Percentiles rank a stretch among this genome's conserved stretches.
Conservation (phyloP, 78 protist genomes). For the Cavenderia fasciculata region DNA sequence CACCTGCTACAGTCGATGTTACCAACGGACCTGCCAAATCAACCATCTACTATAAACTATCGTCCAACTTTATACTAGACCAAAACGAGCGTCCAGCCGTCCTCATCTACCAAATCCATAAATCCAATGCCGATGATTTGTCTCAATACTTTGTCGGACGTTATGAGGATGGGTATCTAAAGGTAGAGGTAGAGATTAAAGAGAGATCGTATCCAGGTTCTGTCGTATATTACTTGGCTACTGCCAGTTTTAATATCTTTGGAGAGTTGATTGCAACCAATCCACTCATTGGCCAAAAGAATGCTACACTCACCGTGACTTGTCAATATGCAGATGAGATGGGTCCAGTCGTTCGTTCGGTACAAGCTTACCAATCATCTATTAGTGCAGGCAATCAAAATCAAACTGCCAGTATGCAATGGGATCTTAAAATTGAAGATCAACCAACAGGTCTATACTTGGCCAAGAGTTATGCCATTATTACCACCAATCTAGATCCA, state of each 20-base stretch:
- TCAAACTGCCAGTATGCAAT: background rate
- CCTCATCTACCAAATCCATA: background rate
- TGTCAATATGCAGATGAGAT: background rate
- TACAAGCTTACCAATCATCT: background rate
- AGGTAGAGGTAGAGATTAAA: background rate
- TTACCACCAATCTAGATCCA: background rate
- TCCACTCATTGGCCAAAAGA: background rate
- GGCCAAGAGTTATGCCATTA: background rate
- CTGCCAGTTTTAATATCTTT: background rate
- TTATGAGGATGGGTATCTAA: background rate
- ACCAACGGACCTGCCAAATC: constrained; percentile 3
- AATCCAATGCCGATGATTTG: background rate
- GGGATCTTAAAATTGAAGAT: background rate
- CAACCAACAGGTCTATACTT: background rate
- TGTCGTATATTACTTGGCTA: background rate
- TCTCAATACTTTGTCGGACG: background rate
- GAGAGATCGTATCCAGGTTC: background rate
- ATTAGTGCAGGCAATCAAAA: background rate
- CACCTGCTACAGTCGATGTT: background rate
- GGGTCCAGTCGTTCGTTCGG: background rate
- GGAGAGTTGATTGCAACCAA: background rate
- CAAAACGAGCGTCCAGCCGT: background rate
- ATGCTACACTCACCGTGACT: background rate
- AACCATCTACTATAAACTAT: background rate
- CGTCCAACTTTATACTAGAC: background rate